Evolutionary conservation across 441 rosid species (phyloP).

Genomic region (Populus hybrid): DNA sequence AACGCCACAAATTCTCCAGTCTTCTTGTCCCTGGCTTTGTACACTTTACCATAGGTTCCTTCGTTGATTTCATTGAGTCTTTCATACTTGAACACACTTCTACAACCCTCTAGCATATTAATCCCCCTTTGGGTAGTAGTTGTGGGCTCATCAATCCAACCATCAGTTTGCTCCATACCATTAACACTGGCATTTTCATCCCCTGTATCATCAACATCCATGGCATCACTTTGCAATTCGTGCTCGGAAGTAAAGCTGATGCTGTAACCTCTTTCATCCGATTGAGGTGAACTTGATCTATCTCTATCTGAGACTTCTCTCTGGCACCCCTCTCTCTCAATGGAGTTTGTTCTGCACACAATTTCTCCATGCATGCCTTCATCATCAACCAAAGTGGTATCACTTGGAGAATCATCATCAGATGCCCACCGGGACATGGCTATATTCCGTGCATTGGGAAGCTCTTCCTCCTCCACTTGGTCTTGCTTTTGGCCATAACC

Average conservation of each 20-base stretch:
- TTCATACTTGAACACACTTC: slow-evolving; percentile 71
- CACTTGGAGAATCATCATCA: slow-evolving; percentile 40
- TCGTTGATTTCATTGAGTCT: slow-evolving; percentile 70
- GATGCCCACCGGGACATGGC: slow-evolving; percentile 74
- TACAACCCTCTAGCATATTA: slow-evolving; percentile 62
- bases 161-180: not conserved
- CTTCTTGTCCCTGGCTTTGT: slow-evolving; percentile 73
- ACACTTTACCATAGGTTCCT: slow-evolving; percentile 89
- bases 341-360: slow-evolving; percentile 14
- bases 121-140: slow-evolving; percentile 29
- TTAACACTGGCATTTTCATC: slow-evolving; percentile 14
- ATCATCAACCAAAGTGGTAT: slow-evolving; percentile 23
- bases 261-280: slow-evolving; percentile 24
- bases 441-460: slow-evolving; percentile 42
- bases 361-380: slow-evolving; percentile 25
- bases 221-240: slow-evolving; percentile 23
- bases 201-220: slow-evolving; percentile 23
- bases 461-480: slow-evolving; percentile 37
- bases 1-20: slow-evolving; percentile 75
- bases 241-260: slow-evolving; percentile 19
- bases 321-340: slow-evolving; percentile 42
- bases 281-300: slow-evolving; percentile 25
- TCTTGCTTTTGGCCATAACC: slow-evolving; percentile 19
- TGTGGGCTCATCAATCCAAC: slow-evolving; percentile 27
- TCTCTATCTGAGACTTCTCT: slow-evolving; percentile 33